Conservation (phyloP, 108 stramenopile genomes). For the Stephanodiscus triporus region DNA sequence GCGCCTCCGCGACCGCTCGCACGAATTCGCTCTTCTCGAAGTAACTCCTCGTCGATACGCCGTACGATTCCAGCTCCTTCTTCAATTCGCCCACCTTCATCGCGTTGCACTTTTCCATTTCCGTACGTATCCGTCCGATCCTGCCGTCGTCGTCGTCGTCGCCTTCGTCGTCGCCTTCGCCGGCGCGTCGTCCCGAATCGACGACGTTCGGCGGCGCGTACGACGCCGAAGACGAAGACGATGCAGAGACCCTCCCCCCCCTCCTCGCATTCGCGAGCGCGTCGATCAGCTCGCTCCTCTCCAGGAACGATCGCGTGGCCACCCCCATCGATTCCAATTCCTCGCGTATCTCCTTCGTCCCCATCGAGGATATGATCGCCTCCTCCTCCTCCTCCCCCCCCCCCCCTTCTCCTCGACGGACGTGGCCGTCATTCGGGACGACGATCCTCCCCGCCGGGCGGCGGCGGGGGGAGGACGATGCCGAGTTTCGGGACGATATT, state of each 20-base stretch:
- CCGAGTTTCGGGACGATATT: too few relatives aligned
- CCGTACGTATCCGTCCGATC: slow-evolving; percentile 33
- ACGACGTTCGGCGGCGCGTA: too few relatives aligned
- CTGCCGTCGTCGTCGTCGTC: background rate
- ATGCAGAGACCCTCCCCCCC: slow-evolving; percentile 3
- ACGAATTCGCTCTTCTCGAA: slow-evolving; percentile 82
- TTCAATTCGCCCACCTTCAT: slow-evolving; percentile 54
- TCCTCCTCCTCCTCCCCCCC: too few relatives aligned
- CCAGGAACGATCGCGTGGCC: background rate
- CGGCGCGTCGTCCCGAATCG: too few relatives aligned
- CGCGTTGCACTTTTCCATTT: slow-evolving; percentile 48
- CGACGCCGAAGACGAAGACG: too few relatives aligned
- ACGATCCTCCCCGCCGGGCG: too few relatives aligned
- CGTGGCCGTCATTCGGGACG: too few relatives aligned
- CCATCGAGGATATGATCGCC: slow-evolving; percentile 2
- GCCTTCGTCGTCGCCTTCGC: background rate
- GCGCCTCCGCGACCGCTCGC: slow-evolving; percentile 68
- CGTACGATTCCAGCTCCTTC: slow-evolving; percentile 52
- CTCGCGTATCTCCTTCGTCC: background rate
- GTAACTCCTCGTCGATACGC: slow-evolving; percentile 46
- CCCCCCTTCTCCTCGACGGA: too few relatives aligned
- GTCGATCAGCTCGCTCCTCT: slow-evolving; percentile 22
- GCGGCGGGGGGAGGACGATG: too few relatives aligned
- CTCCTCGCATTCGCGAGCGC: slow-evolving; percentile 4
- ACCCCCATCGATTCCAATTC: slow-evolving; percentile 16